Evolutionary conservation across 2,329 filamentous ascomycete species (phyloP).

Genomic region (Huntiella decipiens): DNA sequence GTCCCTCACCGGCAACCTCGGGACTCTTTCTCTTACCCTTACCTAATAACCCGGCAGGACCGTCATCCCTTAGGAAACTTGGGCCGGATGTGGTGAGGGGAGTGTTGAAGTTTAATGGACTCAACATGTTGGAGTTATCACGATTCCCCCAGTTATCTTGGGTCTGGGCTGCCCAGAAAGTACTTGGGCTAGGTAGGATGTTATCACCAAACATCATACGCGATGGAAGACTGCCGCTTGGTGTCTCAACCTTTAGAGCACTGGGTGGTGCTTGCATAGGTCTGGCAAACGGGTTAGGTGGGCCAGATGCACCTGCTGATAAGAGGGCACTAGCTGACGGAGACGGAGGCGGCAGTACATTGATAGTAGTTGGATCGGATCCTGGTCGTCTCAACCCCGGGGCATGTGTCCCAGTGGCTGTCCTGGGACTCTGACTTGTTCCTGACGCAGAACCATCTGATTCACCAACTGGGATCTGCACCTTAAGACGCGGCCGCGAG

Average conservation of each 20-base stretch:
- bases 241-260: conserved; percentile 37
- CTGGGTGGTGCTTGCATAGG: conserved; percentile 29
- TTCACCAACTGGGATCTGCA: conserved; percentile 67
- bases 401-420: conserved; percentile 22
- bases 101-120: conserved; percentile 81
- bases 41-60: conserved; percentile 12
- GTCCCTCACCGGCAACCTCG: conserved; percentile 25
- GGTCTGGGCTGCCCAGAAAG: conserved; percentile 42
- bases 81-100: conserved; percentile 46
- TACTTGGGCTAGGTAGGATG: conserved; percentile 74
- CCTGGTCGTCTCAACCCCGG: conserved; percentile 2
- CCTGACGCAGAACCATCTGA: not conserved
- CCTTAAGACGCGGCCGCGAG: conserved; percentile 58
- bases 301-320: conserved; percentile 78
- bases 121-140: conserved; percentile 75
- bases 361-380: conserved; percentile 35
- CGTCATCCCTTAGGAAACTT: conserved; percentile 42
- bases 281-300: conserved; percentile 86
- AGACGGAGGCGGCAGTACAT: conserved; percentile 82
- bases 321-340: conserved; percentile 71
- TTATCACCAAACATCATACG: conserved; percentile 67
- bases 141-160: conserved; percentile 64
- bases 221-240: conserved; percentile 83
- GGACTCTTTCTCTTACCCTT: conserved; percentile 38
- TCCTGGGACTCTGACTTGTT: conserved; percentile 40